Base-by-base conservation (phyloP, 805 yeast genomes). In the Starmera caribaea region DNA sequence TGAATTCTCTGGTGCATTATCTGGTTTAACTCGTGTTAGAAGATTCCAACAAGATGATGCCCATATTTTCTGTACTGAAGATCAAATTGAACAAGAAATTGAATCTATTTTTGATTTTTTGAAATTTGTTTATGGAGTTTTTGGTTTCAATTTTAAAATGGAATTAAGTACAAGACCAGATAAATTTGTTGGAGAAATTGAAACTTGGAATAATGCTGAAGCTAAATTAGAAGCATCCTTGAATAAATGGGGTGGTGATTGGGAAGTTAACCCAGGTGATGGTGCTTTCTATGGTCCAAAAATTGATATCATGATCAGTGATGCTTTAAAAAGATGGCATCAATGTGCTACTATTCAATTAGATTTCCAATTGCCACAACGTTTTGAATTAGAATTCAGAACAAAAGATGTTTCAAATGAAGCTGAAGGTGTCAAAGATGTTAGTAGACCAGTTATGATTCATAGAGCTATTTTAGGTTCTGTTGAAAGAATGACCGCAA, bases 41-140 rank as follows among this genome's bases (percentile, higher is more conserved):
- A 80, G 97, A 66, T 90, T 90, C 84, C 98, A 90, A 66, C 98
- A 90, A 70, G 98, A 90, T 65, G 98, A 90, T 67, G 97, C 96
- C 36, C 98, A 90, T 63, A 90, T 90, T 51, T 90, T 90, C 82
- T 92, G 97, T 73, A 79, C 87, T 41, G 79, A 75, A 51, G 95
- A 82, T 46, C 97, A 90, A 71, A 87, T 90, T 52, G 94, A 79
- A 59, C 62, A 66, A 39, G 97, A 90, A 69, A 87, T 90, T 49
- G 74, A 76, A 38, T 81, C 80, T 44, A 79, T 85, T 41, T 84
- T 90, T 57, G 94, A 87, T 57, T 89, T 90, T 71, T 71, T 90
- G 64, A 69, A 84, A 56, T 77, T 73, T 52, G 74, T 89, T 30
- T 90, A 92, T 62, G 96, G 96, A 53, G 78, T 82, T 34, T 88